These are phyloP conservation scores for Colletotrichum brevisporum DNA, from an alignment of 2,329 filamentous ascomycete species.

Conservation along the genomic window DNA sequence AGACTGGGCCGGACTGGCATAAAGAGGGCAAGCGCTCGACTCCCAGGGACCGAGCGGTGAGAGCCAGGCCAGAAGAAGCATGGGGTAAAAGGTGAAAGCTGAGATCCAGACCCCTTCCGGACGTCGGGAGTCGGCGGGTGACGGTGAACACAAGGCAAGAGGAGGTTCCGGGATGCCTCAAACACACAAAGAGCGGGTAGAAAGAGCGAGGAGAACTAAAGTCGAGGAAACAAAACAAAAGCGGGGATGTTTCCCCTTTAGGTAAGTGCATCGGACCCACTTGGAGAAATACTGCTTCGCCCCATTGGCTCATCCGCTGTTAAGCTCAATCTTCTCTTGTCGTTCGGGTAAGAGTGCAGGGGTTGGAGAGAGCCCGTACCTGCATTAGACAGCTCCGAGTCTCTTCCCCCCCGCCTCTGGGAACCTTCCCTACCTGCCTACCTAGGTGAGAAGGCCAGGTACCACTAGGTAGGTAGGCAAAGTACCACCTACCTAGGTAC, in stretches of 20 bases:
- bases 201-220: not conserved
- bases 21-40: not conserved
- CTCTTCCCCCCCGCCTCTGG: no score
- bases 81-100: not conserved
- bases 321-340: constrained; percentile 30
- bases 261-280: constrained; percentile 9
- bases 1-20: constrained; percentile 13
- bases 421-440: no score
- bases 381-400: constrained; percentile 25
- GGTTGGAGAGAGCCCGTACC: constrained; percentile 23
- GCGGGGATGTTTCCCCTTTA: constrained; percentile 9
- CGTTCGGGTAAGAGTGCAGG: constrained; percentile 1
- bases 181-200: constrained; percentile 14
- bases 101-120: constrained; percentile 15
- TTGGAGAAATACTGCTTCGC: not conserved
- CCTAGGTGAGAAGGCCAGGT: no score
- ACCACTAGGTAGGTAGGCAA: no score
- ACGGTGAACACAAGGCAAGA: not conserved
- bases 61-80: constrained; percentile 4
- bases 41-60: constrained; percentile 17
- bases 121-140: constrained; percentile 23
- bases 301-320: constrained; percentile 16
- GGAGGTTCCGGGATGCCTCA: not conserved
- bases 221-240: constrained; percentile 21
- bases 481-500: no score